A percentile compares a stretch with the other conserved stretches of the same genome.
These are phyloP conservation scores for Clarireedia homoeocarpa DNA, from an alignment of 2,329 filamentous ascomycete species.

Conservation along the genomic window DNA sequence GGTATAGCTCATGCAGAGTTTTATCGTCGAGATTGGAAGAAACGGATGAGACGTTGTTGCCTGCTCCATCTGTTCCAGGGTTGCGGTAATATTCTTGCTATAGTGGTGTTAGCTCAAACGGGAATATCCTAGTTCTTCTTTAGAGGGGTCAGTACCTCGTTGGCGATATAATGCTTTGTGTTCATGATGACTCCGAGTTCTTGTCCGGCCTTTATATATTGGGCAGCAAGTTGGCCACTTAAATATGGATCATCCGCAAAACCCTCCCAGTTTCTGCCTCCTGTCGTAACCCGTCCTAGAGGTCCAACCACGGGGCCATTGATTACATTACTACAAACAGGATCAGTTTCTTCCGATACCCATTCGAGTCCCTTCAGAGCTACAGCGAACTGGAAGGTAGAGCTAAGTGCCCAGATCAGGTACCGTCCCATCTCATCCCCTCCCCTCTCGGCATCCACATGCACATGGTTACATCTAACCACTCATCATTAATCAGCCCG, in stretches of 20 bases:
- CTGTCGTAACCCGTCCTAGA: conserved; percentile 56
- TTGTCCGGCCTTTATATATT: conserved; percentile 21
- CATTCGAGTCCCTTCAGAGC: conserved; percentile 37
- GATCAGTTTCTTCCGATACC: no score
- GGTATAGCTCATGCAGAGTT: conserved; percentile 68
- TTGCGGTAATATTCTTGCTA: conserved; percentile 44
- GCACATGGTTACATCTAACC: no score
- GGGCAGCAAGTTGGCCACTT: conserved; percentile 41
- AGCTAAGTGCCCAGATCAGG: no score
- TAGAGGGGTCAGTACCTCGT: conserved; percentile 39
- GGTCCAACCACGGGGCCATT: conserved; percentile 54
- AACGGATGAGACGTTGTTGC: conserved; percentile 31
- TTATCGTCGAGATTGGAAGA: conserved; percentile 74
- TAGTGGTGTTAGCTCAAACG: no score
- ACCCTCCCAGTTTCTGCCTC: conserved; percentile 63
- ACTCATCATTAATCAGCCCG: no score
- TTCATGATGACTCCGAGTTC: conserved; percentile 19
- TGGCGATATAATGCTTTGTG: conserved; percentile 51
- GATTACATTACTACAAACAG: no score
- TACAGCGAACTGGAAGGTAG: conserved; percentile 27
- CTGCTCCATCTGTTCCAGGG: conserved; percentile 32
- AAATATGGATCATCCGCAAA: conserved; percentile 44
- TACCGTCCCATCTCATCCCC: no score
- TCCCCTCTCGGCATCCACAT: no score
- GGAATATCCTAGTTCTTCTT: no score